phyloP scores from a whole-genome alignment of 2,329 filamentous ascomycete genomes.

The Phaeosphaeriaceae sp. region DNA sequence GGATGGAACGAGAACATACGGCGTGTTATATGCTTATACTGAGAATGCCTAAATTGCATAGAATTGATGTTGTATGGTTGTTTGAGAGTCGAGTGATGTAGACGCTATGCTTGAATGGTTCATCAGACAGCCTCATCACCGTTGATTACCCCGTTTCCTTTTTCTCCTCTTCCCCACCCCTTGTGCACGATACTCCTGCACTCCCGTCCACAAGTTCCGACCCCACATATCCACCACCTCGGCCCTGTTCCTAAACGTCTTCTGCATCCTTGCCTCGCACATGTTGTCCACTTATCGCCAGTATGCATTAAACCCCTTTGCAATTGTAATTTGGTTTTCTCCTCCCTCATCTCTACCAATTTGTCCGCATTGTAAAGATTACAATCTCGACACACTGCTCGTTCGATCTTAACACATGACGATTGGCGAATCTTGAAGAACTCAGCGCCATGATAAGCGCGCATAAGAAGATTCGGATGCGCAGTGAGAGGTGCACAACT shows the following conservation, averaged over 20 bases:
- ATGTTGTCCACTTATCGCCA: constrained; percentile 16
- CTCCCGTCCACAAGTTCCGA: constrained; percentile 15
- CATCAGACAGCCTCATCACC: constrained; percentile 3
- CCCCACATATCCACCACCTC: constrained; percentile 34
- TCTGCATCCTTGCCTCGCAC: constrained; percentile 13
- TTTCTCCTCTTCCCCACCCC: constrained; percentile 9
- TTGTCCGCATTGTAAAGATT: constrained; percentile 4
- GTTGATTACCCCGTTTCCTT: neutral
- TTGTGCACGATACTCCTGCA: constrained; percentile 18
- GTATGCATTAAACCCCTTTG: constrained; percentile 8
- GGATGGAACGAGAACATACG: too few species aligned
- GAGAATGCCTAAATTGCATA: too few species aligned
- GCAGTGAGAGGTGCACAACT: constrained; percentile 16
- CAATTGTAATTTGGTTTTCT: constrained; percentile 21
- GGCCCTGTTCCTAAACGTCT: constrained; percentile 19
- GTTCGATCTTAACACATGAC: neutral
- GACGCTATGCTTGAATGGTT: neutral
- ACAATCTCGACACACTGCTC: constrained; percentile 24
- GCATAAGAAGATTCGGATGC: constrained; percentile 7
- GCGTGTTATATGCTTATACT: too few species aligned
- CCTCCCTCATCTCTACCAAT: constrained; percentile 14
- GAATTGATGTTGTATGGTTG: too few species aligned
- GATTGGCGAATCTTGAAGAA: constrained; percentile 4
- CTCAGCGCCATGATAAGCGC: neutral
- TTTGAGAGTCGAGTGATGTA: too few species aligned